Evolutionary conservation across 805 yeast species (phyloP), one percentile per base, ranked within the genome.

Genomic region (Pichia californica): DNA sequence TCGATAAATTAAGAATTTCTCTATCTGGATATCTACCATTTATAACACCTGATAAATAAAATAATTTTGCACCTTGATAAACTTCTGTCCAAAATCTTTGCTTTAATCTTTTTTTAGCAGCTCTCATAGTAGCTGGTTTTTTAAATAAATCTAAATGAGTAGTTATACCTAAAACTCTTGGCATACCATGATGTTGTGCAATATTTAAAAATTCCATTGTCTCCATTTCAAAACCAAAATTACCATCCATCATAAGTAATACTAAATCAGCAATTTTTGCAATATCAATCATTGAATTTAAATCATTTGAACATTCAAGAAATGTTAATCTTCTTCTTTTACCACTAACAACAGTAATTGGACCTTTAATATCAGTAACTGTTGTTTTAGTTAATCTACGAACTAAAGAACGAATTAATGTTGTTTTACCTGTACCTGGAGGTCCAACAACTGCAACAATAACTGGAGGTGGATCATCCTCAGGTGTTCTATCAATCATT

Each of bases 161-260:
- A 7, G 96, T 84, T 9, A 93, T 85, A 52, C 98, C 99, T 36
- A 93, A 70, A 16, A 93, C 94, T 54, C 96, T 77, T 33, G 99
- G 99, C 89, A 93, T 93, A 64, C 99, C 99, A 63, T 93, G 99
- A 59, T 91, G 97, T 55, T 93, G 96, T 3, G 96, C 94, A 52
- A 93, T 77, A 58, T 93, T 94, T 50, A 93, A 71, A 58, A 93
- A 93, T 66, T 93, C 99, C 98, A 93, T 94, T 8, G 99, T 93
- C 66, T 93, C 99, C 99, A 93, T 93, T 69, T 93, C 99, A 47
- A 93, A 79, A 7, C 99, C 99, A 61, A 88, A 93, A 62, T 93
- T 93, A 46, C 99, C 98, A 68, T 93, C 99, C 47, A 93, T 79
- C 74, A 93, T 67, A 48, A 93, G 62, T 38, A 93, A 70, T 9